Evolutionary conservation across 2,329 filamentous ascomycete genomes (phyloP).

Genomic region (Xylariaceae sp.): DNA sequence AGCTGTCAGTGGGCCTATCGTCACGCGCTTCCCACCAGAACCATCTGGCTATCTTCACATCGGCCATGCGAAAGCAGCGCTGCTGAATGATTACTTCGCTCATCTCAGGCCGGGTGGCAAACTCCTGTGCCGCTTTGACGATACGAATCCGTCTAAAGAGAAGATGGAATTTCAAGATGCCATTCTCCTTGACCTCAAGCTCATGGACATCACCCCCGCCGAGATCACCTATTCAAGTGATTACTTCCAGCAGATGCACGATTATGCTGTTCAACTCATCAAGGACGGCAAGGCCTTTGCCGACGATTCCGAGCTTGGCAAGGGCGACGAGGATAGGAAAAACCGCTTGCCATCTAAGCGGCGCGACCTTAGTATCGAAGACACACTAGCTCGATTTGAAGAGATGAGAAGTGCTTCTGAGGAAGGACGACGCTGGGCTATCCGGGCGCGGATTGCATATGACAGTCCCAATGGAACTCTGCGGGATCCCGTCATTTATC

Average conservation of each 20-base stretch:
- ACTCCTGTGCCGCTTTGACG: conserved; percentile 83
- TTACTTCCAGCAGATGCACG: conserved; percentile 84
- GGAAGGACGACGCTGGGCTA: conserved; percentile 73
- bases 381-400: conserved; percentile 75
- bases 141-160: conserved; percentile 93
- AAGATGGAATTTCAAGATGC: conserved; percentile 79
- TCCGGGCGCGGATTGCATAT: conserved; percentile 81
- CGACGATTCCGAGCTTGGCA: conserved; percentile 81
- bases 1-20: conserved; percentile 77
- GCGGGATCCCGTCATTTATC: conserved; percentile 91
- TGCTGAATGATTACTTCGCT: conserved; percentile 90
- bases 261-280: conserved; percentile 74
- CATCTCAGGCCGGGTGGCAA: conserved; percentile 84
- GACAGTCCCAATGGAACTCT: conserved; percentile 88
- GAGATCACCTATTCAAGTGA: conserved; percentile 80
- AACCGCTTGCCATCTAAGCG: conserved; percentile 71
- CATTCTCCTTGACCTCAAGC: conserved; percentile 76
- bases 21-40: conserved; percentile 89
- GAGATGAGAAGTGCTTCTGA: conserved; percentile 81
- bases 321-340: conserved; percentile 73
- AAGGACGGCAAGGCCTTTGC: conserved; percentile 81
- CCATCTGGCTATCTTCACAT: conserved; percentile 89
- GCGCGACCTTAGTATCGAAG: conserved; percentile 67
- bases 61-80: conserved; percentile 82
- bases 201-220: conserved; percentile 84